These are phyloP conservation scores for Podaxis sp. DNA, from an alignment of 768 basidiomycete genomes.

Conservation along the genomic window DNA sequence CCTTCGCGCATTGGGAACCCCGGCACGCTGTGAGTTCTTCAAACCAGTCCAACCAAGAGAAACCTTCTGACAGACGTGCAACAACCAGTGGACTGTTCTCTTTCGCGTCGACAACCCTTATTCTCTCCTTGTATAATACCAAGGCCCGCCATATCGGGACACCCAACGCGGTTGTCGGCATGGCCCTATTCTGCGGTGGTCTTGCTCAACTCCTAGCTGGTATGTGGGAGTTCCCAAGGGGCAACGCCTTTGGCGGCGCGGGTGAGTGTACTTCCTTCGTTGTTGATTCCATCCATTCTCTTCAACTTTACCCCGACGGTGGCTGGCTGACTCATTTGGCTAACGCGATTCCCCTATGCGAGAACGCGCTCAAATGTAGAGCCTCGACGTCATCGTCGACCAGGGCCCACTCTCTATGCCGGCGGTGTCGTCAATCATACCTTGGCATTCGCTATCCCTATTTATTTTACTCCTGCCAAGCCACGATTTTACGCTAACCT, in stretches of 20 bases:
- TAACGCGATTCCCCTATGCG: not conserved
- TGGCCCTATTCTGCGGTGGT: conserved; percentile 85
- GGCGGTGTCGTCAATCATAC: not conserved
- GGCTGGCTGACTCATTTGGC: not conserved
- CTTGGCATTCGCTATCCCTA: not conserved
- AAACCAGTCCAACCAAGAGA: conserved; percentile 7
- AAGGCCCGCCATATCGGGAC: conserved; percentile 47
- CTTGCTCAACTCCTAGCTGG: conserved; percentile 85
- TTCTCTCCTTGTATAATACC: conserved; percentile 75
- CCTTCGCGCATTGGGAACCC: conserved; percentile 56
- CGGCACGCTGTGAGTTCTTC: conserved; percentile 45
- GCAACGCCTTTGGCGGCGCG: conserved; percentile 71
- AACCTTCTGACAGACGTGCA: conserved; percentile 6
- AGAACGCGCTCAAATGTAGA: not conserved
- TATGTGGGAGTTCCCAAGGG: conserved; percentile 81
- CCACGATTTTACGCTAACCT: not conserved
- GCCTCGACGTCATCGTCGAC: not conserved
- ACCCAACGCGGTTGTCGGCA: conserved; percentile 79
- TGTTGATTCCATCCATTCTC: not conserved
- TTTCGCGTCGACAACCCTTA: conserved; percentile 82
- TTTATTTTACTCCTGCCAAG: not conserved
- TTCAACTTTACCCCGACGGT: not conserved
- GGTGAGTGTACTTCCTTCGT: conserved; percentile 44
- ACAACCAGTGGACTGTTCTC: conserved; percentile 67
- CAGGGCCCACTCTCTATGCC: not conserved